Base-by-base conservation (phyloP, 2,329 filamentous ascomycete species). In the Alternaria ventricosa region DNA sequence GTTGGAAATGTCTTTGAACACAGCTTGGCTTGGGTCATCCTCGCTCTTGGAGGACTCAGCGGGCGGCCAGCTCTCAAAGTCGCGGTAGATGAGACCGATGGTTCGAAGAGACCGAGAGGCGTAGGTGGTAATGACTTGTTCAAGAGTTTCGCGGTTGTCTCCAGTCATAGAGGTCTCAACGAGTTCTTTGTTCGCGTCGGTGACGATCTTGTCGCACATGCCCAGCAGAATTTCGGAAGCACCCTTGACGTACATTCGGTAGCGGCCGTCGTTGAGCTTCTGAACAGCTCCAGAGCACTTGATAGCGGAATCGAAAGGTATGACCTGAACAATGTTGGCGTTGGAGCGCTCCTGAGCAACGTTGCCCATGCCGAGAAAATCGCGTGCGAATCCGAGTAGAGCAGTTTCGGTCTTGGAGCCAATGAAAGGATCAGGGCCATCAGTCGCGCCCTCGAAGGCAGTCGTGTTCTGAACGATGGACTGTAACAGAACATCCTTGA, bases 1-100 rank as follows among this genome's bases (percentile, higher is more conserved):
- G 55, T 86, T 85, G 78, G 93, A 91, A 3, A 94, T 78, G 62
- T 89, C 87, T 15, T 89, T 87, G 63, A 94, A 91, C 5, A 89
- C 83, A 18, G 87, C 89, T 61, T 90, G 86, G 22, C 84, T 85
- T 8, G 83, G 77, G 69, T 92, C 88, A 63, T 91, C 89, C 65
- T 90, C 87, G 30, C 85, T 78, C 28, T 80, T 84, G 45, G 82
- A 87, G 15, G 86, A 87, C 51, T 86, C 85, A 9, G 65, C 57
- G 5, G 93, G 93, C 25, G 94, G 94, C 94, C 94, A 92, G 57
- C 87, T 87, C 23, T 92, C 87, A 69, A 96, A 97, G 71, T 97
- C 94, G 60, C 89, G 90, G 80, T 93, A 96, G 57, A 93, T 85
- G 67, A 97, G 87, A 46, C 90, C 92, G 70, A 97, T 96, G 1